Evolutionary conservation across 768 basidiomycete genomes (phyloP).

Genomic region (Tricholoma saponaceum): DNA sequence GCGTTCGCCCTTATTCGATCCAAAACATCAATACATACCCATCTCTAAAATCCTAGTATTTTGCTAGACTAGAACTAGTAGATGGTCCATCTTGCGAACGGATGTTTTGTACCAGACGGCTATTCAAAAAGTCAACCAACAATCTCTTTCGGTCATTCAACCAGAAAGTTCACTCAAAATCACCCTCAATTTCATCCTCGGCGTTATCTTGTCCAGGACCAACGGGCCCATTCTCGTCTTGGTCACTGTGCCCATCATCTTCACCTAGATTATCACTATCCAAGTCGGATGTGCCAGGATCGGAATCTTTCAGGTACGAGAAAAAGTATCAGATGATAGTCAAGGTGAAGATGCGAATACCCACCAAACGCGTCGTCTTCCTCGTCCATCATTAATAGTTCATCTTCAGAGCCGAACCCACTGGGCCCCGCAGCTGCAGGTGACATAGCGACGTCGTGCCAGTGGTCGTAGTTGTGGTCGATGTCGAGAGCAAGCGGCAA

Average conservation of each 20-base stretch:
- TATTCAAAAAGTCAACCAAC: conserved; percentile 19
- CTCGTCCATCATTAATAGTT: neutral
- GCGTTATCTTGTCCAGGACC: conserved; percentile 25
- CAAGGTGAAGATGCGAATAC: neutral
- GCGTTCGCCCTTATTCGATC: too few relatives aligned
- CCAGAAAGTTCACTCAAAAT: conserved; percentile 45
- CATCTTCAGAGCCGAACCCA: neutral
- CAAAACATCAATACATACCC: too few relatives aligned
- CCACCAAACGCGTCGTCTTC: neutral
- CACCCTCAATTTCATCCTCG: conserved; percentile 51
- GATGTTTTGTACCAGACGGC: conserved; percentile 68
- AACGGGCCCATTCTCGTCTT: conserved; percentile 12
- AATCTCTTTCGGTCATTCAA: neutral
- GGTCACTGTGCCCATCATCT: conserved; percentile 10
- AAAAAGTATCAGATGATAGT: neutral
- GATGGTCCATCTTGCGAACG: conserved; percentile 45
- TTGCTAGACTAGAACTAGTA: conserved; percentile 40
- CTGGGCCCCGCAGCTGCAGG: too few relatives aligned
- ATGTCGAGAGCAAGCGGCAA: too few relatives aligned
- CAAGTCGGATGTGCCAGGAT: conserved; percentile 3
- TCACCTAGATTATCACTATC: conserved; percentile 7
- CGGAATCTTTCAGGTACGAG: conserved; percentile 5
- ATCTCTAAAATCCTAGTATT: conserved; percentile 76
- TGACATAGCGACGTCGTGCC: too few relatives aligned
- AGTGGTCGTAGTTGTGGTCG: too few relatives aligned